These are phyloP conservation scores for Cyclostephanos invisitatus DNA, from an alignment of 108 stramenopile species.

Conservation along the genomic window DNA sequence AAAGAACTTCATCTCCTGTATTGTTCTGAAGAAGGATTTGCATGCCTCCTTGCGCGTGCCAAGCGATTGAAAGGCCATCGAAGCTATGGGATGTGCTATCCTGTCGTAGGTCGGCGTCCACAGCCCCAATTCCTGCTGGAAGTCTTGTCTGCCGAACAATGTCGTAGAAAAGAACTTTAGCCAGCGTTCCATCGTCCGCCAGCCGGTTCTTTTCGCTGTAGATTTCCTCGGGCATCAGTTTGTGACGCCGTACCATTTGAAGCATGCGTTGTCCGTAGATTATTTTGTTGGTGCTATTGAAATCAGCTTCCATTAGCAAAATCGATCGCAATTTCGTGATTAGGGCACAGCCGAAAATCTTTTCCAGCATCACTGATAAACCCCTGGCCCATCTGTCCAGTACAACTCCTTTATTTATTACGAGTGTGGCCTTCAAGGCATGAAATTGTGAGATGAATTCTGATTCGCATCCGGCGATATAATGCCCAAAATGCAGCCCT, in stretches of 20 bases:
- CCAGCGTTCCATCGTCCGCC: conserved; percentile 15
- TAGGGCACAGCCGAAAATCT: too few species aligned
- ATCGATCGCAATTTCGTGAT: too few species aligned
- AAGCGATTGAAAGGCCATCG: conserved; percentile 1
- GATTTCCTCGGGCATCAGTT: conserved; percentile 27
- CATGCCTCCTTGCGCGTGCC: background rate
- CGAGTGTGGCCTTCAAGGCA: too few species aligned
- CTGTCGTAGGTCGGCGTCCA: too few species aligned
- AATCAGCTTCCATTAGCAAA: background rate
- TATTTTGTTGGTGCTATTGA: conserved; percentile 14
- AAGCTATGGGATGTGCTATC: background rate
- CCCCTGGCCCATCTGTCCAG: too few species aligned
- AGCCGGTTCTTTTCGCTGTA: conserved; percentile 18
- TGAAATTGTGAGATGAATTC: too few species aligned
- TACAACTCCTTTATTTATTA: too few species aligned
- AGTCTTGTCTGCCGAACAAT: too few species aligned
- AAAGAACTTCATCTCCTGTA: conserved; percentile 9
- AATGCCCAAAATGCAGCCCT: conserved; percentile 8
- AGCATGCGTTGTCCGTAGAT: conserved; percentile 26
- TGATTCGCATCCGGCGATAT: background rate
- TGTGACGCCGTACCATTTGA: background rate
- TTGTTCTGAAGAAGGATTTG: background rate
- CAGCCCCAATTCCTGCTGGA: too few species aligned
- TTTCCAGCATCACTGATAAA: too few species aligned
- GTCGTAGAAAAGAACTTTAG: conserved; percentile 1